A percentile compares a stretch with the other conserved stretches of the same genome.
Evolutionary conservation across 148 eudicot genomes (phyloP).

Genomic region (Pharnaceum exiguum): DNA sequence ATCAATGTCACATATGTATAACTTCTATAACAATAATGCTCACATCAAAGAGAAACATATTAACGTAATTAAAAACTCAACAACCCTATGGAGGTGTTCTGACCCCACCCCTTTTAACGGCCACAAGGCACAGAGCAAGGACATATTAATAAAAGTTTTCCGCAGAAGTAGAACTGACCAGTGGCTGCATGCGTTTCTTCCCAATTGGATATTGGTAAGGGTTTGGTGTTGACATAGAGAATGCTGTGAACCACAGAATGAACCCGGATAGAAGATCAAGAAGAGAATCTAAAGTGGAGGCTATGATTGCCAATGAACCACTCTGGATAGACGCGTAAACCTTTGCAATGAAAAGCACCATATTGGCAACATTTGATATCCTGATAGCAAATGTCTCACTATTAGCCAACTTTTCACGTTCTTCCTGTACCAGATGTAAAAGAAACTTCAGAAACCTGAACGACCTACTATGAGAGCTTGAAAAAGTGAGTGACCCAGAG

Average conservation of each 20-base stretch:
- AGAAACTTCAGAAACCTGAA: constrained; percentile 4
- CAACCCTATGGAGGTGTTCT: too few relatives aligned
- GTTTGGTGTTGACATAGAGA: constrained; percentile 76
- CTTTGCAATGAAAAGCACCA: constrained; percentile 74
- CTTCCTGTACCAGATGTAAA: constrained; percentile 46
- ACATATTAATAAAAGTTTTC: neutral
- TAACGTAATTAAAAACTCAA: too few relatives aligned
- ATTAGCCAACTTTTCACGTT: constrained; percentile 58
- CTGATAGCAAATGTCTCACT: constrained; percentile 78
- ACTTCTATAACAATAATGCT: too few relatives aligned
- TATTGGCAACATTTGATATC: constrained; percentile 71
- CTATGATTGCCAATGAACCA: constrained; percentile 83
- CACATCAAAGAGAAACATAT: too few relatives aligned
- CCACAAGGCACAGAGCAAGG: neutral
- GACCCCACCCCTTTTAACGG: too few relatives aligned
- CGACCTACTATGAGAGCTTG: too few relatives aligned
- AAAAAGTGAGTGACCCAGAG: neutral
- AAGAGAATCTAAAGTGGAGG: constrained; percentile 82
- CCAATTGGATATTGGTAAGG: constrained; percentile 90
- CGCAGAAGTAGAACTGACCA: constrained; percentile 44
- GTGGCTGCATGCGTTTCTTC: constrained; percentile 87
- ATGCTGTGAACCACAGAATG: constrained; percentile 87
- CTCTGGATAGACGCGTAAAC: constrained; percentile 71
- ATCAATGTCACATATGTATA: too few relatives aligned
- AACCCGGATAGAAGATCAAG: constrained; percentile 81